A percentile compares a stretch with the other conserved stretches of the same genome.
Conservation (phyloP, 257 asterid species). For the Cinchona pubescens region DNA sequence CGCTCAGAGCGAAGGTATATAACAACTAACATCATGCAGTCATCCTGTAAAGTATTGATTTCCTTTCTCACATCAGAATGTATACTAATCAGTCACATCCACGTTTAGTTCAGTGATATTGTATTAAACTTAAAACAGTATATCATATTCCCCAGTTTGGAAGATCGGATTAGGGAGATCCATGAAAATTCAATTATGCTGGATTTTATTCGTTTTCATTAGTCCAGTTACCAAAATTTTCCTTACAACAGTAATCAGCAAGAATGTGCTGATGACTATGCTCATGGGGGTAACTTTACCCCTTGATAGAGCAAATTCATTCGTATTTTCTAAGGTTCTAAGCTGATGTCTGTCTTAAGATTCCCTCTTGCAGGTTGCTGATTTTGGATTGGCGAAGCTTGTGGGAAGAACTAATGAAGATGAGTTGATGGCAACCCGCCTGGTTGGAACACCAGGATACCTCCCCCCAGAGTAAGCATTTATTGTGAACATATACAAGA, state of each 20-base stretch:
- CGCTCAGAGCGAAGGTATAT: constrained; percentile 78
- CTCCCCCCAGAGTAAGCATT: constrained; percentile 84
- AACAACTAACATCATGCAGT: neutral
- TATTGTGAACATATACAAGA: neutral
- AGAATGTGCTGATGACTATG: neutral
- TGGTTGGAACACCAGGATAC: constrained; percentile 91
- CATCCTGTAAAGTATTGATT: neutral
- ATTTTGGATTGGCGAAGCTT: constrained; percentile 84
- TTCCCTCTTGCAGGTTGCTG: constrained; percentile 57
- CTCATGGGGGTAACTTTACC: neutral
- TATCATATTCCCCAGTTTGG: neutral
- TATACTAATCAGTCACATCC: neutral
- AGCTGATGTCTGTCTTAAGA: constrained; percentile 8
- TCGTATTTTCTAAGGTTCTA: neutral
- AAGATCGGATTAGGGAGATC: neutral
- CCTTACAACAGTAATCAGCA: too few relatives aligned
- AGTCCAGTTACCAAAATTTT: neutral
- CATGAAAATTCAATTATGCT: neutral
- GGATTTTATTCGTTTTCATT: neutral
- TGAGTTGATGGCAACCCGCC: constrained; percentile 62
- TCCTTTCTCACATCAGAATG: neutral
- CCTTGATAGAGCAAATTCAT: neutral
- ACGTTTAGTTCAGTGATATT: neutral
- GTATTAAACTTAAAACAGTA: neutral
- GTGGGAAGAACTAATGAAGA: constrained; percentile 66